Percentiles rank a stretch among this genome's conserved stretches.
Evolutionary conservation across 805 yeast species (phyloP).

Genomic region (Nakazawaea peltata): DNA sequence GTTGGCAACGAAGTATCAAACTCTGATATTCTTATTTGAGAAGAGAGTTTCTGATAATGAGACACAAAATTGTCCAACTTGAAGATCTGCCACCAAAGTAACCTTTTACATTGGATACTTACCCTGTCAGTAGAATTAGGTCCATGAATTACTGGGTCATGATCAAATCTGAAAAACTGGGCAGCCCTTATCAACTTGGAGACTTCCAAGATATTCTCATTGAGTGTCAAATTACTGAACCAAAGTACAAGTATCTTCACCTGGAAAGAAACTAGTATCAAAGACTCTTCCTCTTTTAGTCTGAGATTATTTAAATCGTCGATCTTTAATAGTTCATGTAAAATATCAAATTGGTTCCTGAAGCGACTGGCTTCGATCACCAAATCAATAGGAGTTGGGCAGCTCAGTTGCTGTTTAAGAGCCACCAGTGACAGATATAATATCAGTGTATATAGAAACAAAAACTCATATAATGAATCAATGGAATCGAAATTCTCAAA

Average conservation of each 20-base stretch:
- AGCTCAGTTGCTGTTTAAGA: slow-evolving; percentile 37
- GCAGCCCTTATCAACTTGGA: slow-evolving; percentile 44
- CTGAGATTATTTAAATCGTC: no score
- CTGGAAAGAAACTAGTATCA: no score
- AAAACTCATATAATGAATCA: not conserved
- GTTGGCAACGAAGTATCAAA: slow-evolving; percentile 19
- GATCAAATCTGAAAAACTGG: slow-evolving; percentile 40
- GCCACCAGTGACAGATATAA: slow-evolving; percentile 50
- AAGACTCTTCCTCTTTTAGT: no score
- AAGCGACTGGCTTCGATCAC: not conserved
- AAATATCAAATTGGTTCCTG: slow-evolving; percentile 30
- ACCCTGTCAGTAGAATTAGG: slow-evolving; percentile 32
- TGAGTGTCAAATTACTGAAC: slow-evolving; percentile 26
- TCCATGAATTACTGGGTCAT: slow-evolving; percentile 40
- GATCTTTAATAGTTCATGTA: no score
- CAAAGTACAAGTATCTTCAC: slow-evolving; percentile 5
- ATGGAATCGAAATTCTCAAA: not conserved
- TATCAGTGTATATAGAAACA: slow-evolving; percentile 27
- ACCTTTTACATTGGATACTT: slow-evolving; percentile 37
- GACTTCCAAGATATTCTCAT: slow-evolving; percentile 50
- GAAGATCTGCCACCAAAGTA: slow-evolving; percentile 54
- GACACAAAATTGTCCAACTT: slow-evolving; percentile 16
- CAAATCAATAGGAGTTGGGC: slow-evolving; percentile 16
- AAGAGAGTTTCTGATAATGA: slow-evolving; percentile 15
- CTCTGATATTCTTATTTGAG: slow-evolving; percentile 16